Evolutionary conservation across 768 basidiomycete genomes (phyloP).

Genomic region (Lactarius sp.): DNA sequence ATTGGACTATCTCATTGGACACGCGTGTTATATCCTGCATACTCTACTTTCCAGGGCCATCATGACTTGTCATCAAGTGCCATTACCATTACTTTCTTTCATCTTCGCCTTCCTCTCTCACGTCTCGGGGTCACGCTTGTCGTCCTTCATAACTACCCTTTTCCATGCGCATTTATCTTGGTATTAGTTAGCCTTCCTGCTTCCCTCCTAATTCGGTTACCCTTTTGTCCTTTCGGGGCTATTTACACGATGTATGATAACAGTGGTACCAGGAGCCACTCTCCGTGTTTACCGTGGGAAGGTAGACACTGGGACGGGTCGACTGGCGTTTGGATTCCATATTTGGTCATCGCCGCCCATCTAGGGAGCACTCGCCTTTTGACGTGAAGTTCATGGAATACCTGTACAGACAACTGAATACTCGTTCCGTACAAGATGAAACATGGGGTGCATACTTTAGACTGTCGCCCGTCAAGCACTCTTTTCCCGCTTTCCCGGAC

Average conservation of each 20-base stretch:
- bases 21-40: not conserved
- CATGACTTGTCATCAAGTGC: conserved; percentile 3
- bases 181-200: conserved; percentile 5
- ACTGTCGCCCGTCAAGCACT: not conserved
- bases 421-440: too few relatives aligned
- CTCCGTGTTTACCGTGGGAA: conserved; percentile 21
- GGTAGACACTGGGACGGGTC: conserved; percentile 14
- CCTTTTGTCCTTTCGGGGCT: conserved; percentile 31
- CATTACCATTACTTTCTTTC: not conserved
- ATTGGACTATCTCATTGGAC: not conserved
- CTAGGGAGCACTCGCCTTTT: not conserved
- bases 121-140: conserved; percentile 3
- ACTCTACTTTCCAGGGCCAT: not conserved
- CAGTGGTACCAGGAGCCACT: conserved; percentile 1
- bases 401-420: too few relatives aligned
- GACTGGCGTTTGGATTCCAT: not conserved
- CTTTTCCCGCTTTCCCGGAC: conserved; percentile 13
- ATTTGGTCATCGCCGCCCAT: not conserved
- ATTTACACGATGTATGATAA: conserved; percentile 26
- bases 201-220: conserved; percentile 11
- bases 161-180: conserved; percentile 24
- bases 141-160: conserved; percentile 1
- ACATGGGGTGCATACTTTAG: too few relatives aligned
- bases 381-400: too few relatives aligned
- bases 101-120: not conserved